phyloP scores from a whole-genome alignment of 139 green algal species.

The Coccomyxa sp. region DNA sequence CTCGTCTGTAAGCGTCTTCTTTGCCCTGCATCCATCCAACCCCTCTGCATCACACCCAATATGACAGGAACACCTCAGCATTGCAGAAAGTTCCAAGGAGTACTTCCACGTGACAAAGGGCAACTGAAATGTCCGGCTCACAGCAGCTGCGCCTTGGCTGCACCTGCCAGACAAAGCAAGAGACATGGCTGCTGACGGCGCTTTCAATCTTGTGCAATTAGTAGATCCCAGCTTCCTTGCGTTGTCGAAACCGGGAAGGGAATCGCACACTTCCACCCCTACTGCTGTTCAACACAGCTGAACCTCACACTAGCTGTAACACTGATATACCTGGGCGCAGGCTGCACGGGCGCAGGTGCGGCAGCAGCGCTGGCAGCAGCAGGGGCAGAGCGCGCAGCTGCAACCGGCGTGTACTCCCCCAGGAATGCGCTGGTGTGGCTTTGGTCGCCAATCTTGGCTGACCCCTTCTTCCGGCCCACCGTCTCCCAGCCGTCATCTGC shows the following conservation, averaged over 20 bases:
- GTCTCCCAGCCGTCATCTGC: conserved; percentile 37
- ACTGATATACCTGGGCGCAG: neutral
- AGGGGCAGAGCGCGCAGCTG: neutral
- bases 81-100: too few relatives aligned
- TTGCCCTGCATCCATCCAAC: neutral
- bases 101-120: neutral
- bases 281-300: too few relatives aligned
- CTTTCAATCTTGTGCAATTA: too few relatives aligned
- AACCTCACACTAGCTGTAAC: too few relatives aligned
- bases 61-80: too few relatives aligned
- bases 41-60: too few relatives aligned
- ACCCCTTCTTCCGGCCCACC: conserved; percentile 16
- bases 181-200: neutral
- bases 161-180: neutral
- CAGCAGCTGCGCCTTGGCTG: neutral
- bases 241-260: too few relatives aligned
- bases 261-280: too few relatives aligned
- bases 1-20: conserved; percentile 6
- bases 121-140: neutral
- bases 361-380: neutral
- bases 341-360: neutral
- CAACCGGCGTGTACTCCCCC: conserved; percentile 39
- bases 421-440: conserved; percentile 32
- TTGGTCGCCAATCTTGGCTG: conserved; percentile 11
- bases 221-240: too few relatives aligned